Percentiles rank a stretch among this genome's conserved stretches.
Evolutionary conservation across 345 rosid genomes (phyloP).

Genomic region (Heritiera littoralis): DNA sequence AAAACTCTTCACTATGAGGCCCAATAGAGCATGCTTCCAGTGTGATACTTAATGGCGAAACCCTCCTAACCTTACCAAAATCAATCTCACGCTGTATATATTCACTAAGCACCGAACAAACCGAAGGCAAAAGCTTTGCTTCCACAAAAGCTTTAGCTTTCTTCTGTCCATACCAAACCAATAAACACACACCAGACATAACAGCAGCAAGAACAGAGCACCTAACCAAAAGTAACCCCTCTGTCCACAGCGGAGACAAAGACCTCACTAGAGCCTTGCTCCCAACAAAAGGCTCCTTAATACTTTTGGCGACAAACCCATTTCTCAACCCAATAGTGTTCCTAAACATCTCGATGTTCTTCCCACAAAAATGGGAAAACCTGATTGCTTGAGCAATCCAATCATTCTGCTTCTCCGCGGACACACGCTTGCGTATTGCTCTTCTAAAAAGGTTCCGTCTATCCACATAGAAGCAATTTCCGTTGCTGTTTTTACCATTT

Average conservation of each 20-base stretch:
- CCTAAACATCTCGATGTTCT: slow-evolving; percentile 62
- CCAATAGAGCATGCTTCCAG: slow-evolving; percentile 81
- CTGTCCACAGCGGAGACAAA: slow-evolving; percentile 63
- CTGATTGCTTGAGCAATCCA: slow-evolving; percentile 62
- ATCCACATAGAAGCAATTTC: slow-evolving; percentile 25
- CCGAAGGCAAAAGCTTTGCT: slow-evolving; percentile 79
- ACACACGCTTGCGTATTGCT: slow-evolving; percentile 39
- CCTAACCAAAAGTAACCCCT: slow-evolving; percentile 78
- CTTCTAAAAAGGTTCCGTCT: slow-evolving; percentile 37
- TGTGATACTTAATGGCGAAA: slow-evolving; percentile 82
- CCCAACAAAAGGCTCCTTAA: slow-evolving; percentile 59
- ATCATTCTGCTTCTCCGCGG: slow-evolving; percentile 59
- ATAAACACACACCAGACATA: slow-evolving; percentile 78
- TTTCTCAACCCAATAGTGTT: slow-evolving; percentile 62
- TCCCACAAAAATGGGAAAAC: slow-evolving; percentile 67
- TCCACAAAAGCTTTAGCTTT: slow-evolving; percentile 73
- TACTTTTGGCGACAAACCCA: slow-evolving; percentile 53
- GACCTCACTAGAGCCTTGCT: slow-evolving; percentile 67
- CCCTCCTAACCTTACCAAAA: slow-evolving; percentile 77
- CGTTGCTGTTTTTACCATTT: slow-evolving; percentile 31
- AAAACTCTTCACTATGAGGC: slow-evolving; percentile 77
- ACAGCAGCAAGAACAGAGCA: slow-evolving; percentile 72
- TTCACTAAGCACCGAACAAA: slow-evolving; percentile 77
- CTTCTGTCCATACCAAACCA: slow-evolving; percentile 86
- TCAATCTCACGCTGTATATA: slow-evolving; percentile 76